These are phyloP conservation scores for Xylaria scruposa DNA, from an alignment of 495 filamentous ascomycete species.

Conservation along the genomic window DNA sequence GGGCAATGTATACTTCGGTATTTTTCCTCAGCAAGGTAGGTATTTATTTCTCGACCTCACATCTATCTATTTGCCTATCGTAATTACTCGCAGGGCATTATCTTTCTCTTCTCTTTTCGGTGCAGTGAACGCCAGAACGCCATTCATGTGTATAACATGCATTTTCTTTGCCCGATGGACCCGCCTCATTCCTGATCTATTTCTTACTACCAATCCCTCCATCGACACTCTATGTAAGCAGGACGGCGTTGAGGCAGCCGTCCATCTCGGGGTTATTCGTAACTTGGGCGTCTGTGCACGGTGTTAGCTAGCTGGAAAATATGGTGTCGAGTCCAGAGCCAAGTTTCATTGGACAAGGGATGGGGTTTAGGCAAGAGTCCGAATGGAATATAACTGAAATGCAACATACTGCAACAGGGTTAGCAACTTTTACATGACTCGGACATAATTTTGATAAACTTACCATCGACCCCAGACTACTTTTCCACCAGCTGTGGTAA, in stretches of 20 bases:
- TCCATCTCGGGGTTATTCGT: slow-evolving; percentile 74
- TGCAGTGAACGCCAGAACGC: slow-evolving; percentile 5
- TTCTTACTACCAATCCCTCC: not conserved
- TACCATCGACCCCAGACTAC: slow-evolving; percentile 71
- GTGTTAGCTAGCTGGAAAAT: slow-evolving; percentile 56
- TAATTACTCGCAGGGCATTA: not conserved
- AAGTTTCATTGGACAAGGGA: not conserved
- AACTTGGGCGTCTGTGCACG: slow-evolving; percentile 73
- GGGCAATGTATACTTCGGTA: not conserved
- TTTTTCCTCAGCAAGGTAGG: not conserved
- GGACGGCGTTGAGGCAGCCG: slow-evolving; percentile 47
- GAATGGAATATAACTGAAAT: slow-evolving; percentile 80
- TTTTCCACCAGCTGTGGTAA: slow-evolving; percentile 93
- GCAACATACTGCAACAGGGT: slow-evolving; percentile 56
- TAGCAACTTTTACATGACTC: not conserved
- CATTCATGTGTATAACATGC: not conserved
- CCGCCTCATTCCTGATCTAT: not conserved
- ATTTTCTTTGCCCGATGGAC: not conserved
- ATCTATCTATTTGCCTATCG: not conserved
- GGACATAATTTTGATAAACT: not conserved
- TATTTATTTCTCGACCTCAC: not conserved
- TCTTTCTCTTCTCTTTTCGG: not conserved
- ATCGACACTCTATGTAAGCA: not conserved
- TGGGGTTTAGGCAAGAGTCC: slow-evolving; percentile 34
- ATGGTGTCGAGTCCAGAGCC: too few species aligned